phyloP scores from a whole-genome alignment of 768 basidiomycete genomes.

The Tylopilus plumbeoviolaceoides region DNA sequence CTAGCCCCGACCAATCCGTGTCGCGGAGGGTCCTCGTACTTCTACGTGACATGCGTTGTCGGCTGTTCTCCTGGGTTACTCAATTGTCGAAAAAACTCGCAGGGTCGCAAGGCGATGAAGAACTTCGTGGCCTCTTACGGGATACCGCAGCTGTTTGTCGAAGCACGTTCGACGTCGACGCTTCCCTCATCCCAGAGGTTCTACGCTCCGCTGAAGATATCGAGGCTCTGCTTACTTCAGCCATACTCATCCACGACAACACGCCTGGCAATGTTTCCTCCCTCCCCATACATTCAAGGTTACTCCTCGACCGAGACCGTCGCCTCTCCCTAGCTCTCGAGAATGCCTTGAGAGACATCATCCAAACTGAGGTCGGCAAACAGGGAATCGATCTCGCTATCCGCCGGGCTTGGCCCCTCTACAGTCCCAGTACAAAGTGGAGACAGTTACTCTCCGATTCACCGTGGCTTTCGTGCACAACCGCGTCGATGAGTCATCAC shows the following conservation, averaged over 20 bases:
- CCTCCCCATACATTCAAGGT: constrained; percentile 5
- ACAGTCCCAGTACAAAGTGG: constrained; percentile 28
- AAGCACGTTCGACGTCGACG: constrained; percentile 29
- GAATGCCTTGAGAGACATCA: constrained; percentile 8
- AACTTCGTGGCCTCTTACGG: constrained; percentile 7
- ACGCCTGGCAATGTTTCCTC: constrained; percentile 8
- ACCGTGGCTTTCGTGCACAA: constrained; percentile 18
- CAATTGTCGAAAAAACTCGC: constrained; percentile 27
- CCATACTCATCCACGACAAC: constrained; percentile 31
- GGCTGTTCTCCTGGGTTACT: constrained; percentile 34
- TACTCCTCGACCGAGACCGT: constrained; percentile 28
- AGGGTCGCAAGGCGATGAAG: neutral
- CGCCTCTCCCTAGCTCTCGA: constrained; percentile 31
- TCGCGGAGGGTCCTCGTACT: constrained; percentile 19
- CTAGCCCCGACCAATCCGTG: constrained; percentile 11
- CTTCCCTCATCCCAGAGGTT: neutral
- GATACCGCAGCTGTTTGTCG: constrained; percentile 22
- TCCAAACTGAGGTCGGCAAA: neutral
- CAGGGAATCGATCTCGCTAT: constrained; percentile 18
- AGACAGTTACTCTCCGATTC: constrained; percentile 5
- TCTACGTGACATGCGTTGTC: constrained; percentile 30
- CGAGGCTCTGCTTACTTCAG: constrained; percentile 30
- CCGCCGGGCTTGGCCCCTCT: constrained; percentile 28
- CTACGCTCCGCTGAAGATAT: constrained; percentile 25
- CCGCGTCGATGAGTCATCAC: constrained; percentile 3